Conservation (phyloP, 345 rosid genomes). For the Eucalyptus regnans region DNA sequence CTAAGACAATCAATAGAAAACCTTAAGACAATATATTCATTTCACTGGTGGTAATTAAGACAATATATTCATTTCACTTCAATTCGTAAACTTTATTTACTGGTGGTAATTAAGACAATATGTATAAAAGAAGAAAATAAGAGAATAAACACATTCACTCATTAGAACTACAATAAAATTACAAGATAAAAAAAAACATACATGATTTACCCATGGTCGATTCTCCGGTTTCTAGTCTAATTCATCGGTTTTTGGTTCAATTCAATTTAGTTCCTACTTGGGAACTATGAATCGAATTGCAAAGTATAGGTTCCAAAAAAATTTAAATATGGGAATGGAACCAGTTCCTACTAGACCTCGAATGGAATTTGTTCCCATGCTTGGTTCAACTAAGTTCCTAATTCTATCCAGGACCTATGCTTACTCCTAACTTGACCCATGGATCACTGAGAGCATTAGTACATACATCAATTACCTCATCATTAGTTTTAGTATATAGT, state of each 20-base stretch:
- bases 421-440: background rate
- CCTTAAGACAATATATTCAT: background rate
- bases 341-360: background rate
- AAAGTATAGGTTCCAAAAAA: background rate
- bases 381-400: fast-evolving
- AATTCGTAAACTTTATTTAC: background rate
- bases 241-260: background rate
- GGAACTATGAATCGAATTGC: background rate
- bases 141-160: background rate
- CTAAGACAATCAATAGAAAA: background rate
- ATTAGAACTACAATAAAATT: background rate
- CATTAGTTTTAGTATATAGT: background rate
- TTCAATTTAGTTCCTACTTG: background rate
- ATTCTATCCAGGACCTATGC: background rate
- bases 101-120: too few relatives aligned
- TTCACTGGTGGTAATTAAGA: background rate
- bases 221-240: background rate
- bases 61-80: too few relatives aligned
- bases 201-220: background rate
- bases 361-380: background rate
- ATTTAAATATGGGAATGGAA: background rate
- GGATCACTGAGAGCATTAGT: background rate
- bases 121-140: too few relatives aligned
- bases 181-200: background rate
- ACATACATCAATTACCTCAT: background rate